Conservation (phyloP, 345 rosid species). For the Gossypium rotundifolium region DNA sequence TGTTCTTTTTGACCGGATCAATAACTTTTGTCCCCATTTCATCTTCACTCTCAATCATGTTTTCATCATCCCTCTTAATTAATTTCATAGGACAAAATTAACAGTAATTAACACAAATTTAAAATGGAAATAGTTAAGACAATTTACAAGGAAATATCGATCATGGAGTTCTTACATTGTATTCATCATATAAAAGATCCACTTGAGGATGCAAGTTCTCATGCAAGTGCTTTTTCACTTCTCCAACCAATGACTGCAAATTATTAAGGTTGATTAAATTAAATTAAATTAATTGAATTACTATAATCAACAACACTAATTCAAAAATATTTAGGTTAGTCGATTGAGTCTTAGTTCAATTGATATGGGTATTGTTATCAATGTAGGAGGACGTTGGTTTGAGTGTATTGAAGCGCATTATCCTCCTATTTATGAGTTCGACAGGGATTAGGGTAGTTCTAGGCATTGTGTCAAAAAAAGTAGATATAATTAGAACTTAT, state of each 20-base stretch:
- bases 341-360: too few species aligned
- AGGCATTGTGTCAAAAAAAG: too few species aligned
- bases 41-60: conserved; percentile 19
- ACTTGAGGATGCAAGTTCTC: conserved; percentile 28
- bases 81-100: not conserved
- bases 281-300: not conserved
- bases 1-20: conserved; percentile 20
- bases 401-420: too few species aligned
- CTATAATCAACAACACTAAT: not conserved
- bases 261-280: not conserved
- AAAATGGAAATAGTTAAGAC: not conserved
- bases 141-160: not conserved
- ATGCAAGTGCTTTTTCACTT: conserved; percentile 39
- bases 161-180: conserved; percentile 26
- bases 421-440: too few species aligned
- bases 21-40: conserved; percentile 19
- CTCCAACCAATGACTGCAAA: conserved; percentile 38
- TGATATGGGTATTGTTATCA: too few species aligned
- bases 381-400: too few species aligned
- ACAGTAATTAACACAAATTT: too few species aligned
- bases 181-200: conserved; percentile 31
- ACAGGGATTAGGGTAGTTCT: too few species aligned
- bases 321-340: not conserved
- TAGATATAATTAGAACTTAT: too few species aligned
- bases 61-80: conserved; percentile 24